Evolutionary conservation across 768 basidiomycete genomes (phyloP), one percentile per base, ranked within the genome.

Genomic region (Russula lepida): DNA sequence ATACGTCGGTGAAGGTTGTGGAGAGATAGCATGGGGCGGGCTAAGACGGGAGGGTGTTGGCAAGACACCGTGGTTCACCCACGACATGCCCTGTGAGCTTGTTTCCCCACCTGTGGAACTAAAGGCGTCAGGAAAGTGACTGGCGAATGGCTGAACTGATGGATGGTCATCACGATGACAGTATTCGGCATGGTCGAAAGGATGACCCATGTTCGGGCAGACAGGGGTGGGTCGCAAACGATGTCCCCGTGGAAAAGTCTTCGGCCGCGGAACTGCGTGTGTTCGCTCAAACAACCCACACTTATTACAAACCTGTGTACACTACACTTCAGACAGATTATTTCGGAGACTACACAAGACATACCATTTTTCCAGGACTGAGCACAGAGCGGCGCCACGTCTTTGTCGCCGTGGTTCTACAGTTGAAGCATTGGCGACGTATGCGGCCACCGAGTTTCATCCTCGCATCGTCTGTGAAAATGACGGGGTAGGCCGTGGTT

Each of bases 251-350:
- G 61, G 61, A 33, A 62, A 54, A 23, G 6, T 39, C 9, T 53
- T 53, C 0, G 88, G 88, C 37, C 88, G 77, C 7, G 87, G 83
- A 13, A 84, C 78, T 11, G 84, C 85, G 71, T 90, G 88, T 0
- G 88, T 89, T 41, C 88, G 80, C 70, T 90, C 88, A 61, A 88
- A 90, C 4, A 90, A 73, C 12, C 88, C 88, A 66, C 88, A 89
- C 69, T 89, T 90, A 76, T 76, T 75, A 66, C 73, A 75, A 30
- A 62, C 51, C 61, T 62, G 33, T 1, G 6, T 12, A 15, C 4
- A n/a, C n/a, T n/a, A n/a, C n/a, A 9, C 23, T 4, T 62, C 32
- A 62, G 50, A 46, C 25, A 28, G n/a, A 43, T 21, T 19, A n/a
- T 50, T 9, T 28, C 23, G 17, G n/a, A 7, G 15, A 15, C 6